Evolutionary conservation across 2,329 filamentous ascomycete genomes (phyloP).

Genomic region (Thermothelomyces thermophilus): DNA sequence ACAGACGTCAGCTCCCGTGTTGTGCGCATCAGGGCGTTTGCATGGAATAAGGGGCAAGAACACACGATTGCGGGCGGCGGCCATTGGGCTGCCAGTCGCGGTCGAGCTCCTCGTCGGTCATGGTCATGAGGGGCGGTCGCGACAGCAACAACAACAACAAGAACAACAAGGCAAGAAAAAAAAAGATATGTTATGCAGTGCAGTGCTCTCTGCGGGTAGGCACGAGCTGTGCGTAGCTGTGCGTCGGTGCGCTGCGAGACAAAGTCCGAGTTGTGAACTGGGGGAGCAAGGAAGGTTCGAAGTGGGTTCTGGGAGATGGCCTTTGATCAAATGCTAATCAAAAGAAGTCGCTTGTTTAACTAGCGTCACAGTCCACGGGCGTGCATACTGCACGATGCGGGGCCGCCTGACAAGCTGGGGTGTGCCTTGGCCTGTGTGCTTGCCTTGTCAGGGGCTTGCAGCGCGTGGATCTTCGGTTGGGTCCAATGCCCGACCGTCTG

Average conservation of each 20-base stretch:
- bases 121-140: slow-evolving; percentile 22
- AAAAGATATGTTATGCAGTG: background rate
- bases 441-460: slow-evolving; percentile 13
- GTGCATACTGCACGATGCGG: slow-evolving; percentile 1
- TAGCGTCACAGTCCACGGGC: slow-evolving; percentile 6
- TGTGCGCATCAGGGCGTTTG: background rate
- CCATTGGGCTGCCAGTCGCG: slow-evolving; percentile 74
- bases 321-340: slow-evolving; percentile 7
- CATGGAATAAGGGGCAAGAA: slow-evolving; percentile 45
- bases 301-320: background rate
- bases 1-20: slow-evolving; percentile 12
- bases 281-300: background rate
- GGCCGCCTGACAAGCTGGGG: slow-evolving; percentile 15
- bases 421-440: background rate
- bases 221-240: background rate
- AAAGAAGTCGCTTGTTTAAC: background rate
- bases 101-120: slow-evolving; percentile 63
- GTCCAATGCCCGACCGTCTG: background rate
- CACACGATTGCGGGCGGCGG: slow-evolving; percentile 77
- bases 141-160: background rate
- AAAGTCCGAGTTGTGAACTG: background rate
- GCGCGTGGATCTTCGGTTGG: background rate
- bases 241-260: background rate
- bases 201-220: background rate
- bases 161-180: background rate